Evolutionary conservation across 1,284 basidiomycete species (phyloP), one percentile per base, ranked within the genome.

Genomic region (Mycosarcoma mackinlayi): DNA sequence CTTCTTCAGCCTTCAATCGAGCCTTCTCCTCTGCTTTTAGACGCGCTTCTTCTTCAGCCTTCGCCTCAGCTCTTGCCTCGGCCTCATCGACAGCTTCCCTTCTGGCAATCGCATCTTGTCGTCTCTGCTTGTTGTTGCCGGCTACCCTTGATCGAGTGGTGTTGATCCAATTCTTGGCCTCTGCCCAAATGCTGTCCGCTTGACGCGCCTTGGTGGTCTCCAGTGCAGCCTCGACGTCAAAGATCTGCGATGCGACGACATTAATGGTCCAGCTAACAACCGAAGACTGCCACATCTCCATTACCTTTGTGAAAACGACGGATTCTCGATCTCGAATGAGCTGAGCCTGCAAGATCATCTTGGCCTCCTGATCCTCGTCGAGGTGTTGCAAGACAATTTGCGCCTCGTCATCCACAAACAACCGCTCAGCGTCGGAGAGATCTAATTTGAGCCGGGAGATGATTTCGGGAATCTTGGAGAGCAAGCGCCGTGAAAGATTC

Each of bases 211-310:
- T 19, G 16, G n/a, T 3, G 8, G 5, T 30, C 3, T 40, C 8
- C 11, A 8, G 6, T 10, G 6, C 53, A 34, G 21, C 28, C 19
- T 24, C 16, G 10, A 45, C 7, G 10, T 64, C 68, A n/a, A 52
- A 56, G 18, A 66, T 25, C 14, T 58, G 44, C 1, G 18, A 14
- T 4, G 33, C 30, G 9, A 72, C 45, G 9, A 64, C 47, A 5
- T 49, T 25, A 3, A 57, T 6, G n/a, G 37, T 51, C 62, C 65
- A 73, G 3, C 3, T 5, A 4, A 61, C 65, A 21, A 69, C 59
- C 10, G 56, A 59, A 6, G 41, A 24, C 2, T 65, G 50, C 49
- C 61, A 69, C 11, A 57, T 63, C 24, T 21, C 34, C 1, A 73
- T 0, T 9, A 55, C 37, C 31, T 46, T 54, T 21, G n/a, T 34